Conservation (phyloP, 148 eudicot genomes). For the Camellia japonica region DNA sequence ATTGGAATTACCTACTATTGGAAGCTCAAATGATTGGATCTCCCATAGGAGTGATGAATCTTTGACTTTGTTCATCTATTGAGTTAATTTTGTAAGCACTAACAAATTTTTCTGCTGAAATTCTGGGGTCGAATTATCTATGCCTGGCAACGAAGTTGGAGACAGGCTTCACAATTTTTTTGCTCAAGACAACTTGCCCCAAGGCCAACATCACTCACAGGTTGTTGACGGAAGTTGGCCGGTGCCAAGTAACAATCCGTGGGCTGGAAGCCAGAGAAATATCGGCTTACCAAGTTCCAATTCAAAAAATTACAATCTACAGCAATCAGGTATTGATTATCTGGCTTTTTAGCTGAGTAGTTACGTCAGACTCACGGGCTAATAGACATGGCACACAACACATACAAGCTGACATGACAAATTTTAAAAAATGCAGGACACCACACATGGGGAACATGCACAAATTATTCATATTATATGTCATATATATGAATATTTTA, state of each 20-base stretch:
- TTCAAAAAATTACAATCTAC: slow-evolving; percentile 46
- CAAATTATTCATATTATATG: no score
- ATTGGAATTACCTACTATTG: neutral
- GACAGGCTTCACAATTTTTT: slow-evolving; percentile 92
- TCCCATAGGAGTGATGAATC: neutral
- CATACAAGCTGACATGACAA: no score
- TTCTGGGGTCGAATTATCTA: slow-evolving; percentile 50
- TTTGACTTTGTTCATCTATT: slow-evolving; percentile 1
- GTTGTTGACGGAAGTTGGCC: slow-evolving; percentile 66
- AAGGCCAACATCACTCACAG: slow-evolving; percentile 53
- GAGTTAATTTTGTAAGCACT: neutral
- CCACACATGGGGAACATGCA: no score
- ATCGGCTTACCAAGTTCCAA: slow-evolving; percentile 37
- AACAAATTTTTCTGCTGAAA: slow-evolving; percentile 26
- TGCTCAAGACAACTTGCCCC: slow-evolving; percentile 65
- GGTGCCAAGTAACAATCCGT: slow-evolving; percentile 40
- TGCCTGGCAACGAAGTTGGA: slow-evolving; percentile 87
- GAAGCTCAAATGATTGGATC: neutral
- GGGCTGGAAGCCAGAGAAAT: slow-evolving; percentile 63
- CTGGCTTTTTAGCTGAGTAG: neutral
- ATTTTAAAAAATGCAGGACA: no score
- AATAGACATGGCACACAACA: no score
- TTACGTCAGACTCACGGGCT: no score
- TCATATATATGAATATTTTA: no score
- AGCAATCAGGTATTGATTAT: slow-evolving; percentile 54